These are phyloP conservation scores for Penicillium concentricum DNA, from an alignment of 2,329 filamentous ascomycete species.

Conservation along the genomic window DNA sequence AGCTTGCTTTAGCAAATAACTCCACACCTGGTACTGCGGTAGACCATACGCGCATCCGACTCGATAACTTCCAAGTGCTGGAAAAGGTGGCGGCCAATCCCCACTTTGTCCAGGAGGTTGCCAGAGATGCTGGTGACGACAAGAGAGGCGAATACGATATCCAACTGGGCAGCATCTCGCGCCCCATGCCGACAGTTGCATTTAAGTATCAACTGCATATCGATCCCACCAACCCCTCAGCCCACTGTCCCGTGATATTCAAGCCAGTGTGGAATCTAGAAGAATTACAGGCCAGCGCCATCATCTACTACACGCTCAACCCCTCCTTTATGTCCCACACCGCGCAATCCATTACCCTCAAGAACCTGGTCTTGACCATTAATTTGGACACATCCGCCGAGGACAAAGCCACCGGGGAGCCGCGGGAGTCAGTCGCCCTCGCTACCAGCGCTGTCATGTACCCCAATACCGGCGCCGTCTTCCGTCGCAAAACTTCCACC, in stretches of 20 bases:
- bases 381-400: constrained; percentile 42
- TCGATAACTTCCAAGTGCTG: constrained; percentile 83
- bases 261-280: constrained; percentile 80
- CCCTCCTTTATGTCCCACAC: constrained; percentile 58
- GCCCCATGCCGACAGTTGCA: constrained; percentile 65
- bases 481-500: constrained; percentile 47
- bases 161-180: constrained; percentile 67
- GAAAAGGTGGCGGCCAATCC: constrained; percentile 94
- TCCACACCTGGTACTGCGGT: constrained; percentile 33
- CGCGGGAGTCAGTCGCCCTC: constrained; percentile 39
- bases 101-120: constrained; percentile 73
- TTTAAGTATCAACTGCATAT: constrained; percentile 91
- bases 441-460: constrained; percentile 47
- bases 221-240: constrained; percentile 55
- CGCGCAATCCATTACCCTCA: constrained; percentile 56
- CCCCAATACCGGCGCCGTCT: constrained; percentile 44
- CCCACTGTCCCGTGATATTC: constrained; percentile 70
- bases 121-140: constrained; percentile 46
- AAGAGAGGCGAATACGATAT: constrained; percentile 78
- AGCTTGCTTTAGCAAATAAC: constrained; percentile 86
- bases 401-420: constrained; percentile 47
- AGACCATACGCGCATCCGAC: constrained; percentile 65
- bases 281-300: constrained; percentile 78
- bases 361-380: constrained; percentile 73
- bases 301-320: constrained; percentile 82